Evolutionary conservation across 2,329 filamentous ascomycete species (phyloP).

Genomic region (Fusarium setosum): DNA sequence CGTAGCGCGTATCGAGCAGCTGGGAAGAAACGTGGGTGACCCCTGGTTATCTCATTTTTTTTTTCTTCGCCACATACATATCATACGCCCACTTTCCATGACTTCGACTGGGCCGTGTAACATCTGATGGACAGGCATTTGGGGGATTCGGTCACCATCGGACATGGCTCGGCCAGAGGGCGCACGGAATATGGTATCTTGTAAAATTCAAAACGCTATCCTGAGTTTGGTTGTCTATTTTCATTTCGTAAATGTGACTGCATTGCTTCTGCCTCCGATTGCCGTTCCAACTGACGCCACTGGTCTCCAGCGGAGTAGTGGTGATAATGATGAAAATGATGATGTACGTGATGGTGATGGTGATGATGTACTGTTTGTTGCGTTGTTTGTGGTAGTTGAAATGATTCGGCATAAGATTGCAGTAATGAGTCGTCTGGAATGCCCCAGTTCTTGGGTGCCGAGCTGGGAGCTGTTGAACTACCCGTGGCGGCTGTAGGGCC

Average conservation of each 20-base stretch:
- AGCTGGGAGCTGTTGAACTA: background rate
- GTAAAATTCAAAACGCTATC: background rate
- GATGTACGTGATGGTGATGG: conserved; percentile 34
- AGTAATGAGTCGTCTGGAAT: conserved; percentile 15
- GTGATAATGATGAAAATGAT: conserved; percentile 38
- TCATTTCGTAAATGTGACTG: conserved; percentile 22
- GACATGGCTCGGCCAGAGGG: background rate
- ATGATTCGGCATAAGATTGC: conserved; percentile 19
- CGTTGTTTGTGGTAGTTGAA: conserved; percentile 17
- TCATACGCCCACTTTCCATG: background rate
- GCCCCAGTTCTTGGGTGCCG: conserved; percentile 26
- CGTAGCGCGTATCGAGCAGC: background rate
- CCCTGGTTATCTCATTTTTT: no score
- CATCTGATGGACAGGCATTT: background rate
- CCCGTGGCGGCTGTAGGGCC: conserved; percentile 1
- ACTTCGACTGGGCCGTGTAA: background rate
- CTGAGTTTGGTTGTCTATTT: conserved; percentile 13
- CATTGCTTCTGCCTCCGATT: conserved; percentile 34
- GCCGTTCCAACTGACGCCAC: conserved; percentile 30
- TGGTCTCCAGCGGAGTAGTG: conserved; percentile 24
- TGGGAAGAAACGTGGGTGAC: background rate
- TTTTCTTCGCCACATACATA: background rate
- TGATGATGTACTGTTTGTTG: conserved; percentile 32
- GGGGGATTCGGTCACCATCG: background rate
- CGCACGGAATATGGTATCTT: background rate